A percentile compares a stretch with the other conserved stretches of the same genome.
phyloP scores from a whole-genome alignment of 345 rosid species.

The Clarkia xantiana region DNA sequence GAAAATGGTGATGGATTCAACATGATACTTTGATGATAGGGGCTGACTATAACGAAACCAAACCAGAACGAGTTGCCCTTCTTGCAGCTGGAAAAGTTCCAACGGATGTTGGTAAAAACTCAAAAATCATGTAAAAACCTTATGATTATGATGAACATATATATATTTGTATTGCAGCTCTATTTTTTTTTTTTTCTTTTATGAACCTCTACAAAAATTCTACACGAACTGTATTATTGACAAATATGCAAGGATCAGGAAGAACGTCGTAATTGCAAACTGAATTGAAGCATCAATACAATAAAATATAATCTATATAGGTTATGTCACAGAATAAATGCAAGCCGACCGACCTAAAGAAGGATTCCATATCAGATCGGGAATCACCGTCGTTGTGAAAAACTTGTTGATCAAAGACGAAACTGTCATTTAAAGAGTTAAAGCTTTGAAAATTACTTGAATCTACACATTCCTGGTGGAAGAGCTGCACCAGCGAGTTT shows the following conservation, averaged over 20 bases:
- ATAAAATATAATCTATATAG: no score
- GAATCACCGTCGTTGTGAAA: slow-evolving; percentile 55
- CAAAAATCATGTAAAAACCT: slow-evolving; percentile 49
- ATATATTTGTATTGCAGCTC: not conserved
- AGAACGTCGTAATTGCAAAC: slow-evolving; percentile 57
- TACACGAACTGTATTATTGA: slow-evolving; percentile 76
- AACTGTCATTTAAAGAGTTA: slow-evolving; percentile 29
- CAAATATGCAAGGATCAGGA: slow-evolving; percentile 67
- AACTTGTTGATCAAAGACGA: slow-evolving; percentile 52
- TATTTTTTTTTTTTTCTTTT: not conserved
- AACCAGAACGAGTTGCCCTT: slow-evolving; percentile 43
- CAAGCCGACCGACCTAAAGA: slow-evolving; percentile 70
- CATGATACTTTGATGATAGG: slow-evolving; percentile 92
- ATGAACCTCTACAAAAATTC: not conserved
- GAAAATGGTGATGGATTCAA: not conserved
- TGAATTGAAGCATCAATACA: slow-evolving; percentile 36
- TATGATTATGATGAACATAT: no score
- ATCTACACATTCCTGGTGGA: no score
- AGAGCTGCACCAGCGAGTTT: no score
- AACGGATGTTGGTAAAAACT: slow-evolving; percentile 47
- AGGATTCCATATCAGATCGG: slow-evolving; percentile 77
- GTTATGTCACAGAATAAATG: slow-evolving; percentile 30
- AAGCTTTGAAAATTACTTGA: not conserved
- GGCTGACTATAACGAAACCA: slow-evolving; percentile 68
- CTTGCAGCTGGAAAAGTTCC: slow-evolving; percentile 60